Conservation (phyloP, 306 rosid genomes). For the Sicyos edulis region DNA sequence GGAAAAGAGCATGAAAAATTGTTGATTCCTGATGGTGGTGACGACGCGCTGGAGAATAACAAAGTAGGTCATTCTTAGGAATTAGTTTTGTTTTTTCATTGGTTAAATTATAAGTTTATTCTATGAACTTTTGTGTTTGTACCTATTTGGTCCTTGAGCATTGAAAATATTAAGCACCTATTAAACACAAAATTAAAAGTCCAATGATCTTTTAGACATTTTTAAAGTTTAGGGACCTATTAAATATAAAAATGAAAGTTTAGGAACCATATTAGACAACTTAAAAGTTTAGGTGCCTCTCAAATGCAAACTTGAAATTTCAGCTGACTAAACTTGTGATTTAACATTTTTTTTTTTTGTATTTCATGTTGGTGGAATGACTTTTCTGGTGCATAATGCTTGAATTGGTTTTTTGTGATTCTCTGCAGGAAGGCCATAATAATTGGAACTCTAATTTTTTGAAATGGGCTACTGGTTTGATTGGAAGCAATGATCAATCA, state of each 20-base stretch:
- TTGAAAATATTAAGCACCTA: neutral
- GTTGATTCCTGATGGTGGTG: slow-evolving; percentile 53
- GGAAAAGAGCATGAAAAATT: slow-evolving; percentile 87
- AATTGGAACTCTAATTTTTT: slow-evolving; percentile 79
- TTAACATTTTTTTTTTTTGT: neutral
- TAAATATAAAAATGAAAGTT: neutral
- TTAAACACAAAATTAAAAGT: neutral
- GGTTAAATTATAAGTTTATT: neutral
- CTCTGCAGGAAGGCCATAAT: slow-evolving; percentile 43
- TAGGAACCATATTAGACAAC: neutral
- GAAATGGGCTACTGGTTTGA: slow-evolving; percentile 93
- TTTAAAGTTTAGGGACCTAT: neutral
- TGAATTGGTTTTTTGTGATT: slow-evolving; percentile 18
- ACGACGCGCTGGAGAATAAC: slow-evolving; percentile 36
- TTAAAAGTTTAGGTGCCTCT: neutral
- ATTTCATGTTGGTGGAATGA: neutral
- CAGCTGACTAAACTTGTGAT: neutral
- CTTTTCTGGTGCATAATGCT: neutral
- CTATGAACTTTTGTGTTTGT: neutral
- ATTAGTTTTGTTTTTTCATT: neutral
- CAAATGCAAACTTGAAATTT: neutral
- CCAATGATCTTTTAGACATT: neutral
- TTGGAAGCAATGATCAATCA: slow-evolving; percentile 54
- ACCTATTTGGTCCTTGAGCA: neutral
- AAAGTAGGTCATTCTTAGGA: slow-evolving; percentile 47